A percentile compares a stretch with the other conserved stretches of the same genome.
Conservation (phyloP, 2,329 filamentous ascomycete genomes). For the Fusarium mundagurra region DNA sequence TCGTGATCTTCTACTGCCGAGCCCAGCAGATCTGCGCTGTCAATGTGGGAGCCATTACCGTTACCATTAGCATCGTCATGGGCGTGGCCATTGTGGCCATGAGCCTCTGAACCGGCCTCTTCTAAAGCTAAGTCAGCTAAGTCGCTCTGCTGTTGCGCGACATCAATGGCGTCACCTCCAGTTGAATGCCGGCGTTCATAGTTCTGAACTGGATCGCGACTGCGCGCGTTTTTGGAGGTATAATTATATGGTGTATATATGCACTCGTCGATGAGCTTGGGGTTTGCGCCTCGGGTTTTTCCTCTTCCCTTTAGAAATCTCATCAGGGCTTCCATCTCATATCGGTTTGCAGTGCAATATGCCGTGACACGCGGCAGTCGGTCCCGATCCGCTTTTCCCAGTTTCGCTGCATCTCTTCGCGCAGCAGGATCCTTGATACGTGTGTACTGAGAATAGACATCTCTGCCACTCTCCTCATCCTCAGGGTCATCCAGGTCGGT, state of each 20-base stretch:
- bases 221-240: slow-evolving; percentile 52
- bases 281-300: slow-evolving; percentile 80
- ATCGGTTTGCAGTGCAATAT: slow-evolving; percentile 93
- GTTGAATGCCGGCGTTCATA: slow-evolving; percentile 80
- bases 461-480: slow-evolving; percentile 89
- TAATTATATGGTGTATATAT: slow-evolving; percentile 96
- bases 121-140: slow-evolving; percentile 69
- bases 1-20: slow-evolving; percentile 49
- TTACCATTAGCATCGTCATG: slow-evolving; percentile 42
- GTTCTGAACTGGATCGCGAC: slow-evolving; percentile 53
- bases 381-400: slow-evolving; percentile 93
- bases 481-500: slow-evolving; percentile 82
- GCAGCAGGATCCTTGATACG: slow-evolving; percentile 97
- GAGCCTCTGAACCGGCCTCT: slow-evolving; percentile 44
- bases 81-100: slow-evolving; percentile 34
- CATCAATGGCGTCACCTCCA: slow-evolving; percentile 67
- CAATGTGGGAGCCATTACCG: slow-evolving; percentile 39
- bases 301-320: slow-evolving; percentile 88
- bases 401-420: slow-evolving; percentile 85
- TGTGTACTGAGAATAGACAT: slow-evolving; percentile 98
- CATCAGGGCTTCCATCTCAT: slow-evolving; percentile 89
- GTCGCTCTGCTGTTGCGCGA: slow-evolving; percentile 61
- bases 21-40: slow-evolving; percentile 49
- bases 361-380: slow-evolving; percentile 91
- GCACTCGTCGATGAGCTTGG: slow-evolving; percentile 96